A percentile compares a stretch with the other conserved stretches of the same genome.
phyloP scores from a whole-genome alignment of 73 alveolate species.

The Symbiodinium pilosum region DNA sequence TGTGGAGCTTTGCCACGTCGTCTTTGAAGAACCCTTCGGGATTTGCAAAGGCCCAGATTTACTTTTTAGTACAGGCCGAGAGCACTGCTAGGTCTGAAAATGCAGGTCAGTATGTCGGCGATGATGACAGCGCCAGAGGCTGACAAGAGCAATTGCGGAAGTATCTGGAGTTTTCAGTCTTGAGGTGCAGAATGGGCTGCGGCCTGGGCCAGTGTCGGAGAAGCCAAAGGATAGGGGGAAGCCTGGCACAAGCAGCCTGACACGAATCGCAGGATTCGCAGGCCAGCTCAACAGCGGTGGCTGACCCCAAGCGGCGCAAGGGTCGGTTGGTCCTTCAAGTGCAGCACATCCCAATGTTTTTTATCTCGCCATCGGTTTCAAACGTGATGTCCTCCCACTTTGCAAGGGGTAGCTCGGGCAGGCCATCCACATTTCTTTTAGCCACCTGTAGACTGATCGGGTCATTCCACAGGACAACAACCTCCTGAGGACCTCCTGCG shows the following conservation, averaged over 20 bases:
- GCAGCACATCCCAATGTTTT: no score
- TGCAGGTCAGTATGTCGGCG: constrained; percentile 65
- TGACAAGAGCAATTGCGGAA: no score
- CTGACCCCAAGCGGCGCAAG: constrained; percentile 47
- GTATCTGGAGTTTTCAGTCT: no score
- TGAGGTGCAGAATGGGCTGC: background rate
- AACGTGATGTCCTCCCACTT: constrained; percentile 52
- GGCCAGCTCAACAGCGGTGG: background rate
- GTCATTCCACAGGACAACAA: background rate
- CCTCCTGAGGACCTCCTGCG: no score
- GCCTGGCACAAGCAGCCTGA: background rate
- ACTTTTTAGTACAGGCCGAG: no score
- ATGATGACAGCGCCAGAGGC: constrained; percentile 73
- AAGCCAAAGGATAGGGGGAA: constrained; percentile 79
- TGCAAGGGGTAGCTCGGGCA: constrained; percentile 78
- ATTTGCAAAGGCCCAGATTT: no score
- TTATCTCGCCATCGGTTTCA: no score
- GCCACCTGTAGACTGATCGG: constrained; percentile 20
- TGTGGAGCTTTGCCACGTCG: no score
- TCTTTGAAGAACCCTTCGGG: no score
- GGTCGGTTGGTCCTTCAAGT: constrained; percentile 15
- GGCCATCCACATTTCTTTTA: constrained; percentile 86
- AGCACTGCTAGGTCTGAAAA: no score
- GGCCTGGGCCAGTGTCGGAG: constrained; percentile 23
- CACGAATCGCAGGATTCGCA: background rate